A percentile compares a stretch with the other conserved stretches of the same genome.
These are phyloP conservation scores for Pouteria campechiana DNA, from an alignment of 179 eudicot genomes.

Conservation along the genomic window DNA sequence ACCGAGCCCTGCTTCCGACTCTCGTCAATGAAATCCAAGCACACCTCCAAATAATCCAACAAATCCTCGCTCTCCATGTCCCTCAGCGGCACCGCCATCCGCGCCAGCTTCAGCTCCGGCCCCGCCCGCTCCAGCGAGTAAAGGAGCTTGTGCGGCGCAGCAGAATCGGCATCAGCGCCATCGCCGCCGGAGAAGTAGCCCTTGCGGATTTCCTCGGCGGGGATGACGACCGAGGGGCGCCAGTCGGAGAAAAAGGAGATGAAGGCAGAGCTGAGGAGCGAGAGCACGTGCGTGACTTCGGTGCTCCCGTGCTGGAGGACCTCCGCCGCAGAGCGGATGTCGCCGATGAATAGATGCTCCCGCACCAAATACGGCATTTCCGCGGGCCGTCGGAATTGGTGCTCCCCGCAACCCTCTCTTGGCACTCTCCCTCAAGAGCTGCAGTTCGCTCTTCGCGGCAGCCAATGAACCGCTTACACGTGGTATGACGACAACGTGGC, in stretches of 20 bases:
- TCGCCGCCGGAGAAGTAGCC: constrained; percentile 42
- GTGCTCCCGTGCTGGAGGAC: constrained; percentile 44
- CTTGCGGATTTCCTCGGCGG: constrained; percentile 56
- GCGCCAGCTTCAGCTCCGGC: constrained; percentile 66
- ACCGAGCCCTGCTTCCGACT: constrained; percentile 63
- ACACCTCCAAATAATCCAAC: constrained; percentile 84
- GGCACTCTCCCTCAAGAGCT: too few species aligned
- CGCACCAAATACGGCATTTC: constrained; percentile 61
- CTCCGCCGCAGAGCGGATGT: constrained; percentile 63
- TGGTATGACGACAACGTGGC: too few species aligned
- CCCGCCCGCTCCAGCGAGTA: constrained; percentile 78
- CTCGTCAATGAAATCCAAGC: constrained; percentile 74
- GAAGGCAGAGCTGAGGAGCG: constrained; percentile 71
- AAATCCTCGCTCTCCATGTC: constrained; percentile 85
- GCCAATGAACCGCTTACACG: too few species aligned
- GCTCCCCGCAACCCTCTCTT: too few species aligned
- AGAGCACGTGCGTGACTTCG: constrained; percentile 59
- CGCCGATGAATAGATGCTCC: constrained; percentile 59
- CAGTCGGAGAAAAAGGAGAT: constrained; percentile 80
- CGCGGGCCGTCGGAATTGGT: too few species aligned
- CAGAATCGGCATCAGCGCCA: constrained; percentile 18
- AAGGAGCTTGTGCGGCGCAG: constrained; percentile 45
- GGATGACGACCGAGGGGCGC: constrained; percentile 44
- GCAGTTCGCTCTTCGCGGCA: too few species aligned
- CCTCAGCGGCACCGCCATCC: constrained; percentile 87